Conservation (phyloP, 116 monocot species). For the Phalaenopsis hybrid region DNA sequence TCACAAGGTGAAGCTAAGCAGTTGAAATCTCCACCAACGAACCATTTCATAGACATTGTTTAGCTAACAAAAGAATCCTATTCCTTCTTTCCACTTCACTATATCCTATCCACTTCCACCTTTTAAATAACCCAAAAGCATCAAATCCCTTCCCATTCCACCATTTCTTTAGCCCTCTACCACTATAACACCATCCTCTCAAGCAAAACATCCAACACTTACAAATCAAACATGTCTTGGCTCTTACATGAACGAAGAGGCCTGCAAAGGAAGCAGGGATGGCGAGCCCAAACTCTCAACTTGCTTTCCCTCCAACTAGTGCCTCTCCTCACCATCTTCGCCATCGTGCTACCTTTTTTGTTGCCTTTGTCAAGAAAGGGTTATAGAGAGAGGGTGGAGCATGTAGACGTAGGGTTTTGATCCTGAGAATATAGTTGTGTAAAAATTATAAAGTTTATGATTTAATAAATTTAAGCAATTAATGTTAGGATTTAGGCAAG, state of each 20-base stretch:
- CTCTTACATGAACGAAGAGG: constrained; percentile 32
- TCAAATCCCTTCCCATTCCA: neutral
- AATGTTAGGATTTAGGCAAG: too few relatives aligned
- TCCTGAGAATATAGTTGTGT: too few relatives aligned
- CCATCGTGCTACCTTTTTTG: constrained; percentile 51
- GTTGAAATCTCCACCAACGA: too few relatives aligned
- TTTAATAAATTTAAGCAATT: too few relatives aligned
- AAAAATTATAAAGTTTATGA: too few relatives aligned
- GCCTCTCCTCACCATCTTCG: constrained; percentile 35
- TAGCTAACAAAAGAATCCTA: constrained; percentile 1
- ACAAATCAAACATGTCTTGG: constrained; percentile 15
- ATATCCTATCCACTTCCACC: neutral
- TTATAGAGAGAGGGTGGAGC: constrained; percentile 31
- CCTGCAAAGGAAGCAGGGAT: constrained; percentile 49
- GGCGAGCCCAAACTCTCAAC: constrained; percentile 26
- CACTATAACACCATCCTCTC: neutral
- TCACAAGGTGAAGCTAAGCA: too few relatives aligned
- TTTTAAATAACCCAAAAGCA: neutral
- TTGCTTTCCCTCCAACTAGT: constrained; percentile 45
- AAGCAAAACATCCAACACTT: neutral
- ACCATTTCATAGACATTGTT: too few relatives aligned
- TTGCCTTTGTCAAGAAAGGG: constrained; percentile 12
- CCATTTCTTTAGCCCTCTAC: neutral
- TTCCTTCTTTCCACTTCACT: neutral
- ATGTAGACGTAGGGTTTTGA: too few relatives aligned